A percentile compares a stretch with the other conserved stretches of the same genome.
Evolutionary conservation across 1,284 basidiomycete genomes (phyloP).

Genomic region (Schizopora paradoxa): DNA sequence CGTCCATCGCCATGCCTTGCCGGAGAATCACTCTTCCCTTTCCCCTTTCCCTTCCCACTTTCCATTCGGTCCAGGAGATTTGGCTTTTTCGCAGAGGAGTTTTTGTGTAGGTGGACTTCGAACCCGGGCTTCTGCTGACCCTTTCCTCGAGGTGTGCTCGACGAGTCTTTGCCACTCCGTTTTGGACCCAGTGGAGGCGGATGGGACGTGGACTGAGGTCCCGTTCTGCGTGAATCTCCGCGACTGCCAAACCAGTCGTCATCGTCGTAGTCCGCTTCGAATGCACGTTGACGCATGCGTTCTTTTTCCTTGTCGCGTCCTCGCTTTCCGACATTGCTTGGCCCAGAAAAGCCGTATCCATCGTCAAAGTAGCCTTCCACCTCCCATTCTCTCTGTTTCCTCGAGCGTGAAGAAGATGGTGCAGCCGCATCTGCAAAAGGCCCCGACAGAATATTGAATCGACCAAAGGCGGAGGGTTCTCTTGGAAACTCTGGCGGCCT

Average conservation of each 20-base stretch:
- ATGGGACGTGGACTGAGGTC: too few species aligned
- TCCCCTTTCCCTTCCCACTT: too few species aligned
- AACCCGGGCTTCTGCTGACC: too few species aligned
- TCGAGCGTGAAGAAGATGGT: constrained; percentile 24
- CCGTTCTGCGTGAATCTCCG: too few species aligned
- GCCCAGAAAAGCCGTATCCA: constrained; percentile 41
- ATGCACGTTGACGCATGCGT: constrained; percentile 45
- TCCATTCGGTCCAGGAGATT: too few species aligned
- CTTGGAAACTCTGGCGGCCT: constrained; percentile 44
- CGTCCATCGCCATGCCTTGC: constrained; percentile 19
- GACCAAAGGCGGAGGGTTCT: constrained; percentile 74
- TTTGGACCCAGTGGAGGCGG: too few species aligned
- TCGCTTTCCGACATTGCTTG: constrained; percentile 59
- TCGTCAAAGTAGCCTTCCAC: constrained; percentile 28
- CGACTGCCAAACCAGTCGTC: constrained; percentile 59
- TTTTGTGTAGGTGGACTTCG: too few species aligned
- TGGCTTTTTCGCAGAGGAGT: too few species aligned
- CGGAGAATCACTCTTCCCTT: too few species aligned
- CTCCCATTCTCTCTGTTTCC: constrained; percentile 34
- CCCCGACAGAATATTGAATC: constrained; percentile 60
- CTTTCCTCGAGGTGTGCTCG: too few species aligned
- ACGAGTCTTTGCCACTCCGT: too few species aligned
- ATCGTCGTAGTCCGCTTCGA: constrained; percentile 40
- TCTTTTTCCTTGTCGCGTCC: constrained; percentile 55
- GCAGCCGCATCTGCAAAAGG: constrained; percentile 60